These are phyloP conservation scores for Purshia tridentata DNA, from an alignment of 306 rosid genomes.

Conservation along the genomic window DNA sequence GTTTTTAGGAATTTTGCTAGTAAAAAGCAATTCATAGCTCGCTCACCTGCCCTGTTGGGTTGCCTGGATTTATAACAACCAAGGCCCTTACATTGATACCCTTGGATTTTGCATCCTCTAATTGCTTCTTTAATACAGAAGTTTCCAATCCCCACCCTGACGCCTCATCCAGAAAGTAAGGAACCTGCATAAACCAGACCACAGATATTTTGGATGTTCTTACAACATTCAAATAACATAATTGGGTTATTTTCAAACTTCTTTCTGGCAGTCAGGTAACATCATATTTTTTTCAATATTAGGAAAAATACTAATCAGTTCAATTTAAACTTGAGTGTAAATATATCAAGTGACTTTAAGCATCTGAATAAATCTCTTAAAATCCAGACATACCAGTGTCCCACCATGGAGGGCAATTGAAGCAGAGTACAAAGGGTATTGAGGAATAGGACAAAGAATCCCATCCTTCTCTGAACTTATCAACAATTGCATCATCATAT, in stretches of 20 bases:
- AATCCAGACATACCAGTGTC: slow-evolving; percentile 51
- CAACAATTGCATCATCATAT: slow-evolving; percentile 87
- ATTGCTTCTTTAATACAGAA: slow-evolving; percentile 68
- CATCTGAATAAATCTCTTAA: neutral
- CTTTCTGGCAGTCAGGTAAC: slow-evolving; percentile 7
- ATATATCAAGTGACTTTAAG: neutral
- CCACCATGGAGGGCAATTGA: slow-evolving; percentile 94
- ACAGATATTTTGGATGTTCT: slow-evolving; percentile 14
- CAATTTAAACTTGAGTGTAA: neutral
- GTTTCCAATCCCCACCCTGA: slow-evolving; percentile 84
- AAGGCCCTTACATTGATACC: slow-evolving; percentile 83
- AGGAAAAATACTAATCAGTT: neutral
- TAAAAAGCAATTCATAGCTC: slow-evolving; percentile 21
- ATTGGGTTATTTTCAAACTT: slow-evolving; percentile 8
- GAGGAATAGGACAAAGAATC: slow-evolving; percentile 91
- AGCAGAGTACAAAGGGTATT: slow-evolving; percentile 90
- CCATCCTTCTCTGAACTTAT: slow-evolving; percentile 72
- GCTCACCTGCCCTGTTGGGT: slow-evolving; percentile 95
- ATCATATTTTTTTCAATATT: neutral
- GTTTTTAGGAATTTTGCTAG: neutral
- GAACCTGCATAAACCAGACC: slow-evolving; percentile 53
- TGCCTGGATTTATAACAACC: slow-evolving; percentile 96
- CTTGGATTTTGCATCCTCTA: slow-evolving; percentile 71
- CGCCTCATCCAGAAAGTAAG: slow-evolving; percentile 84
- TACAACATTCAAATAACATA: slow-evolving; percentile 2